These are phyloP conservation scores for Pseudogymnoascus sp. DNA, from an alignment of 2,329 filamentous ascomycete species.

Conservation along the genomic window DNA sequence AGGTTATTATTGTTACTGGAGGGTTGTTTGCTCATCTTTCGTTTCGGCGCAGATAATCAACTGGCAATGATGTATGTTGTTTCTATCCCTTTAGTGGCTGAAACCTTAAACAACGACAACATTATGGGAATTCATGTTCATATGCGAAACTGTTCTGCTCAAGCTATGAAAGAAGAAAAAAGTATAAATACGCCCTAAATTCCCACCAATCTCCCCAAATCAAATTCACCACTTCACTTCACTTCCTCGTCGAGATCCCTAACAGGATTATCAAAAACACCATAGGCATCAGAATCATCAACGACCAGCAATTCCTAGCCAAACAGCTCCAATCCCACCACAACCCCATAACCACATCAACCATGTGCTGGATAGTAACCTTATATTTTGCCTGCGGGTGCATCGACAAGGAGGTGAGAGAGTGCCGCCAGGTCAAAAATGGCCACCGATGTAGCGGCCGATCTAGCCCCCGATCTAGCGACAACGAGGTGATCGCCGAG, in stretches of 20 bases:
- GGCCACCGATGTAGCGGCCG: background rate
- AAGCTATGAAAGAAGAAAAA: background rate
- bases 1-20: background rate
- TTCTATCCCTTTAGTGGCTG: background rate
- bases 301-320: background rate
- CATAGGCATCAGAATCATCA: background rate
- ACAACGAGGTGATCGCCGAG: background rate
- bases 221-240: background rate
- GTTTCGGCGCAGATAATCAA: background rate
- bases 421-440: background rate
- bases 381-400: background rate
- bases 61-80: background rate
- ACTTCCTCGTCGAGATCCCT: background rate
- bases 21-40: background rate
- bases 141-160: background rate
- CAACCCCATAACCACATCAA: background rate
- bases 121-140: background rate
- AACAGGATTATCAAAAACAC: background rate
- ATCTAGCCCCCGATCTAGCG: background rate
- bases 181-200: background rate
- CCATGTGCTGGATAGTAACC: background rate
- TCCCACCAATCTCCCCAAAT: background rate
- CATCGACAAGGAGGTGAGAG: background rate
- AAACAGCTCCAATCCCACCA: background rate
- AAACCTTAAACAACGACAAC: background rate